phyloP scores from a whole-genome alignment of 2,329 filamentous ascomycete species.

The Stagonosporopsis cucurbitacearum region DNA sequence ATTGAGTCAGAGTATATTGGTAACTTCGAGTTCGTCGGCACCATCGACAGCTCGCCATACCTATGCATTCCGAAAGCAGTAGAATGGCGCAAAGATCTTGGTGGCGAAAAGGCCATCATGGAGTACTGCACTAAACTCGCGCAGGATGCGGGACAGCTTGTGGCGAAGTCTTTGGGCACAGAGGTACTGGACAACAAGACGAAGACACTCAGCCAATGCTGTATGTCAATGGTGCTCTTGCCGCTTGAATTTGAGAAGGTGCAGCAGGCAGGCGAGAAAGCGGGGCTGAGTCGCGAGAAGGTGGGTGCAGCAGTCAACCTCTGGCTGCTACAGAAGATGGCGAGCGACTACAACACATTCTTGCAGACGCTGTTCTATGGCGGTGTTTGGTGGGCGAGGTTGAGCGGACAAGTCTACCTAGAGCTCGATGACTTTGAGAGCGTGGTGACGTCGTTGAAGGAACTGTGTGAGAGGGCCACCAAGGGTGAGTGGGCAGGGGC shows the following conservation, averaged over 20 bases:
- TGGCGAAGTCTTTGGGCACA: constrained; percentile 71
- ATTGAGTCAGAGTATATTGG: constrained; percentile 67
- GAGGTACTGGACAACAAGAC: constrained; percentile 72
- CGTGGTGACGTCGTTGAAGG: constrained; percentile 65
- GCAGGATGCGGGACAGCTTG: constrained; percentile 64
- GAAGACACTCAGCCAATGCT: constrained; percentile 69
- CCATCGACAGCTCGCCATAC: constrained; percentile 74
- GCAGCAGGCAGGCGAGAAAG: constrained; percentile 22
- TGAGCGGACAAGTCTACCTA: constrained; percentile 87
- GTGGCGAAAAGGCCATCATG: constrained; percentile 75
- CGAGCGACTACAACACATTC: constrained; percentile 73
- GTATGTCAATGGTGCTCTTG: constrained; percentile 75
- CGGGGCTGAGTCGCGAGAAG: constrained; percentile 25
- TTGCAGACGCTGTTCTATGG: constrained; percentile 68
- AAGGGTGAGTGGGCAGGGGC: constrained; percentile 49
- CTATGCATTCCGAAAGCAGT: constrained; percentile 75
- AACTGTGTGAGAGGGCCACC: constrained; percentile 60
- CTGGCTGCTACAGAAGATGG: constrained; percentile 50
- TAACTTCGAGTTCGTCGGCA: constrained; percentile 80
- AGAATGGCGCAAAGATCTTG: constrained; percentile 71
- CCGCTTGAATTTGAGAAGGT: constrained; percentile 62
- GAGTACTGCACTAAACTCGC: constrained; percentile 69
- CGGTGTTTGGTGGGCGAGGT: constrained; percentile 70
- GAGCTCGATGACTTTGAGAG: constrained; percentile 79
- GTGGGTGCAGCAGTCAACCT: constrained; percentile 44